These are phyloP conservation scores for Cyberlindnera veronae DNA, from an alignment of 805 yeast genomes.

Conservation along the genomic window DNA sequence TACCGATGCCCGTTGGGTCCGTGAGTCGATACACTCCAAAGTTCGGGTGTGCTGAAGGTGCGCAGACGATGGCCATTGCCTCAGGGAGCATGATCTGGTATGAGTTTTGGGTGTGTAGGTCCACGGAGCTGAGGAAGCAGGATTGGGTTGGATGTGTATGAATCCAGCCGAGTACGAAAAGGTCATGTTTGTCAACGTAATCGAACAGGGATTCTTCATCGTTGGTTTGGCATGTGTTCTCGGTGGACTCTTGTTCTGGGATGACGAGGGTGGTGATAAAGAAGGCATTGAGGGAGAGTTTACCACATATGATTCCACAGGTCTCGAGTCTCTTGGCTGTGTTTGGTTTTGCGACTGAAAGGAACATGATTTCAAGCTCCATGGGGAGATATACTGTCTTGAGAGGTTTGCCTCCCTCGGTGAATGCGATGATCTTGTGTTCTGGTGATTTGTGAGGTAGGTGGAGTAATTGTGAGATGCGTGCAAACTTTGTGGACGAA, in stretches of 20 bases:
- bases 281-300: slow-evolving; percentile 56
- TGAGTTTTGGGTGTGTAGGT: slow-evolving; percentile 63
- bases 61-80: slow-evolving; percentile 63
- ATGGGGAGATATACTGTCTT: slow-evolving; percentile 50
- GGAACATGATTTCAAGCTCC: slow-evolving; percentile 39
- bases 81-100: slow-evolving; percentile 70
- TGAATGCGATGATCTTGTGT: slow-evolving; percentile 39
- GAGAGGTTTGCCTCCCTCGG: slow-evolving; percentile 56
- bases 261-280: slow-evolving; percentile 58
- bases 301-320: slow-evolving; percentile 66
- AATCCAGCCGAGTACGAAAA: slow-evolving; percentile 71
- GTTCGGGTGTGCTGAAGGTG: slow-evolving; percentile 46
- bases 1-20: slow-evolving; percentile 61
- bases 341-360: slow-evolving; percentile 45
- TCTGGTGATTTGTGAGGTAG: slow-evolving; percentile 10
- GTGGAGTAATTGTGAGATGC: slow-evolving; percentile 2
- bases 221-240: slow-evolving; percentile 58
- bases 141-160: slow-evolving; percentile 74
- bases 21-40: slow-evolving; percentile 56
- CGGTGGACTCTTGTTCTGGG: slow-evolving; percentile 60
- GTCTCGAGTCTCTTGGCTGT: slow-evolving; percentile 54
- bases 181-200: slow-evolving; percentile 49
- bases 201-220: slow-evolving; percentile 58
- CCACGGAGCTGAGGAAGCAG: slow-evolving; percentile 65
- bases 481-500: not conserved